Evolutionary conservation across 148 eudicot species (phyloP), one percentile per base, ranked within the genome.

Genomic region (Fagopyrum homotropicum): DNA sequence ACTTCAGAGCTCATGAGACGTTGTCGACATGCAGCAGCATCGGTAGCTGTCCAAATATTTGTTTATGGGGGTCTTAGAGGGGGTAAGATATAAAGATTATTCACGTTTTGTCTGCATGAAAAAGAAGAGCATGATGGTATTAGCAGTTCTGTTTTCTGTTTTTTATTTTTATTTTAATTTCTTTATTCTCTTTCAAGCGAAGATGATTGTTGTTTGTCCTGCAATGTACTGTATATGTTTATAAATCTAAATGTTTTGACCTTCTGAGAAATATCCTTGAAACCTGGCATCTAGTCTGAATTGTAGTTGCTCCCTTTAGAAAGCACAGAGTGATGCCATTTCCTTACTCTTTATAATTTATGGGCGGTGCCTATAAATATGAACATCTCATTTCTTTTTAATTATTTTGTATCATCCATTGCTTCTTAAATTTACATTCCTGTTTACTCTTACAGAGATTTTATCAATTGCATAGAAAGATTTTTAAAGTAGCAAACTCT

Each of bases 11-110:
- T 88, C 57, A 87, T 95, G 97, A 91, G 93, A 69, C 97, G 98
- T 61, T 89, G 96, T 84, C 92, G 98, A 50, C 98, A 95, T 83
- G 98, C 97, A 29, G 93, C 98, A 80, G 91, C 98, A 35, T 89
- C 98, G 77, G 85, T 90, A 61, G 98, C 94, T 69, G 85, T 75
- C 60, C 85, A 84, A 52, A 83, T 95, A 76, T 95, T 85, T 76
- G 73, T 89, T 73, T 86, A 90, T 82, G 98, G 98, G 75, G 98
- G 98, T 78, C 88, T 95, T 46, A 90, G 83, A 85, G 98, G 97
- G 89, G 98, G 98, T 92, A 85, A 78, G 43, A 29, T 73, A 14
- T 26, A 8, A 73, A 64, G 51, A 56, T 66, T 40, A 26, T 74
- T 17, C 64, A 63, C 48, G 59, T 73, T 35, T 60, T 56, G 5